These are phyloP conservation scores for Millerozyma acaciae DNA, from an alignment of 805 yeast species.

Conservation along the genomic window DNA sequence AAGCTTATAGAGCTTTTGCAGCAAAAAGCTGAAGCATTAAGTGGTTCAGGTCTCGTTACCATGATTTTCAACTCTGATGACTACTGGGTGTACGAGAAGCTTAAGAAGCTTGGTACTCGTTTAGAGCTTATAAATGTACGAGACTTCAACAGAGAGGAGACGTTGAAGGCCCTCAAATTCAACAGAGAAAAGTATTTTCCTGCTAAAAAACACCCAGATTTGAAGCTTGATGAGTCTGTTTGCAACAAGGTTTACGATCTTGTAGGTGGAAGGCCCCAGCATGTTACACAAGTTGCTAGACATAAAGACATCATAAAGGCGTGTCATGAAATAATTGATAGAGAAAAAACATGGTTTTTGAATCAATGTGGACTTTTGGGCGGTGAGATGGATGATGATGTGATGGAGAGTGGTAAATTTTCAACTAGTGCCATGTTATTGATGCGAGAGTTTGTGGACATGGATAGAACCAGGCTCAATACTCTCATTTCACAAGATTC, in stretches of 20 bases:
- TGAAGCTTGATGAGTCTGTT: constrained; percentile 28
- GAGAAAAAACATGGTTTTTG: constrained; percentile 81
- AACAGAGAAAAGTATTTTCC: constrained; percentile 44
- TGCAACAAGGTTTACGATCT: constrained; percentile 60
- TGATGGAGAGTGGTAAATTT: constrained; percentile 78
- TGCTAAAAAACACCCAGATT: constrained; percentile 30
- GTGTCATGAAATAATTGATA: constrained; percentile 66
- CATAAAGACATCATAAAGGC: constrained; percentile 55
- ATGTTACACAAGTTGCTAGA: constrained; percentile 64
- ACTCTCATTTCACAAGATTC: constrained; percentile 35
- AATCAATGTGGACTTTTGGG: constrained; percentile 81
- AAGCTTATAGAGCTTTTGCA: constrained; percentile 71
- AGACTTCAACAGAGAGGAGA: constrained; percentile 54
- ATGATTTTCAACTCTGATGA: constrained; percentile 78
- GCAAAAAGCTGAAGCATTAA: constrained; percentile 75
- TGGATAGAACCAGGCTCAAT: constrained; percentile 45
- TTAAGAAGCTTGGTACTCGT: constrained; percentile 68
- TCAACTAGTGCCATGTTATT: constrained; percentile 69
- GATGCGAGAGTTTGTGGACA: constrained; percentile 66
- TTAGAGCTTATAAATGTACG: constrained; percentile 67
- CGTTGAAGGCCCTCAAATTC: constrained; percentile 50
- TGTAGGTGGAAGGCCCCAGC: constrained; percentile 84
- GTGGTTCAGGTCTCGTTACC: constrained; percentile 69
- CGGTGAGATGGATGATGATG: constrained; percentile 81
- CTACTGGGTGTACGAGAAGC: constrained; percentile 80